Percentiles rank a stretch among this genome's conserved stretches.
Conservation (phyloP, 331 rosid species). For the Pyracantha coccinea region DNA sequence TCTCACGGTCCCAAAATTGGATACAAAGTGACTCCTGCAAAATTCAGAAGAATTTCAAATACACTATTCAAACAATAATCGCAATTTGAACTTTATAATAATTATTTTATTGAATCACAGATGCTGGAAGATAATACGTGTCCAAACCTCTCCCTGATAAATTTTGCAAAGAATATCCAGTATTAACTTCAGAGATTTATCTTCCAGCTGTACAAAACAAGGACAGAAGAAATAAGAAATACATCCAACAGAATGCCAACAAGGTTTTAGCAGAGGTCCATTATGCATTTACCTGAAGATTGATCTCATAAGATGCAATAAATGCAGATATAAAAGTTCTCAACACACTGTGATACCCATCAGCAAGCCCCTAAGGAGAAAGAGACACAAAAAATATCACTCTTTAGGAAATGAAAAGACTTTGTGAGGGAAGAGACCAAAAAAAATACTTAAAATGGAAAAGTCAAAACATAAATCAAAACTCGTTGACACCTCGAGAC, state of each 20-base stretch:
- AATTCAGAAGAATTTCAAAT: slow-evolving; percentile 16
- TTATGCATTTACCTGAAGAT: slow-evolving; percentile 51
- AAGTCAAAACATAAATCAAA: not conserved
- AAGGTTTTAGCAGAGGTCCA: slow-evolving; percentile 15
- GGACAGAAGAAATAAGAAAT: slow-evolving; percentile 34
- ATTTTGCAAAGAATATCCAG: slow-evolving; percentile 84
- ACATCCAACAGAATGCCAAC: slow-evolving; percentile 2
- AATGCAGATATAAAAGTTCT: slow-evolving; percentile 84
- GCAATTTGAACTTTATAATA: not conserved
- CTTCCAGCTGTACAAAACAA: slow-evolving; percentile 52
- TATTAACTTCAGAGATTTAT: slow-evolving; percentile 44
- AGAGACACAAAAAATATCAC: slow-evolving; percentile 7
- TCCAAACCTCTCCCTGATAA: slow-evolving; percentile 94
- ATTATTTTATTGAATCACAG: not conserved
- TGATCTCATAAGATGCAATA: slow-evolving; percentile 90
- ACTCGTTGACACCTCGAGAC: not conserved
- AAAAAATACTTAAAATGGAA: not conserved
- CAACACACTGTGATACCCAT: slow-evolving; percentile 81
- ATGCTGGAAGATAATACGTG: slow-evolving; percentile 26
- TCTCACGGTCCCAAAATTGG: slow-evolving; percentile 96
- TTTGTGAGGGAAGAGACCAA: not conserved
- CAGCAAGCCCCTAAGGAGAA: slow-evolving; percentile 52
- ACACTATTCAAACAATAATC: slow-evolving; percentile 1
- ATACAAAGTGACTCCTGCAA: slow-evolving; percentile 83
- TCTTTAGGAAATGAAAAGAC: not conserved